Base-by-base conservation (phyloP, 2,329 filamentous ascomycete genomes). In the Acrocalymma vagum region DNA sequence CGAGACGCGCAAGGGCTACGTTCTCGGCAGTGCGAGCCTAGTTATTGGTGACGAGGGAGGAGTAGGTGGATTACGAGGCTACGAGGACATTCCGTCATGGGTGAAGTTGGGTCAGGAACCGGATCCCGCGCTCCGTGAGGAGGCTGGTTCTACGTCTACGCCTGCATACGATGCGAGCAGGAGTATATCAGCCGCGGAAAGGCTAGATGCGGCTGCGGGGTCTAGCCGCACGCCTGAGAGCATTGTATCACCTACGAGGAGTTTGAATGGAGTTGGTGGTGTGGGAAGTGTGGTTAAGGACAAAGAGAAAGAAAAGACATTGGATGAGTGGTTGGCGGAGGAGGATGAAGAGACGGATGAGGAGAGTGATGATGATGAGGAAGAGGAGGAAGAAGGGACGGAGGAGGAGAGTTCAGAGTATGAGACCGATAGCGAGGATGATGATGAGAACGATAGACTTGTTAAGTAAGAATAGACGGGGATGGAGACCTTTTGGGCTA, bases 271-370 rank as follows among this genome's bases (percentile, higher is more conserved):
- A 74, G 70, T 72, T 5, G 47, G 50, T 18, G 32, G 42, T 20
- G 53, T 23, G 11, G 38, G 34, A 22, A 23, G 26, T 22, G 34
- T 7, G 14, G 23, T 15, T 6, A 60, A 51, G 35, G 45, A 44
- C 21, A 55, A 41, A 26, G 47, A 49, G 32, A 84, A 84, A 35
- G 83, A 83, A 26, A 96, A 95, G 79, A 90, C 86, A 14, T 73
- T 99, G 48, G 91, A 97, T 73, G 90, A 96, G 66, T 97, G 94
- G 92, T 76, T 97, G 41, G 90, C 86, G 4, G 78, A 80, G 16
- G 52, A 54, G 6, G 76, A 78, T 5, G 80, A 79, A 18, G 57
- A 63, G 35, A 52, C 52, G 75, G 76, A 77, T 3, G 70, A 71
- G 11, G 71, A 72, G 2, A 72, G 73, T 20, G 78, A 80, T n/a